These are phyloP conservation scores for Mycena galericulata DNA, from an alignment of 768 basidiomycete genomes.

Conservation along the genomic window DNA sequence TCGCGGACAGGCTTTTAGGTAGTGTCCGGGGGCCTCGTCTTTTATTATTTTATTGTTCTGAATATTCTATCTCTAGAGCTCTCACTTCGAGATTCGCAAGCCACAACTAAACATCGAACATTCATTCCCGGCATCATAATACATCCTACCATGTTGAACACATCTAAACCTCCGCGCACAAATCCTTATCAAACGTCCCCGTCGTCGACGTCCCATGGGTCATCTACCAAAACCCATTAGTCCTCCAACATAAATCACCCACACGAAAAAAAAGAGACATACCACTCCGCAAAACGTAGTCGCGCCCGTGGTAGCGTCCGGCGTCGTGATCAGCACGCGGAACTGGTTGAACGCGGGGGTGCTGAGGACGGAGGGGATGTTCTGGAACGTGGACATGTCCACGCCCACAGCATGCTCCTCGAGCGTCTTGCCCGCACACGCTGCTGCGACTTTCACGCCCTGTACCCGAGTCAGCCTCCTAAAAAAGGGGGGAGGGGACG, in stretches of 20 bases:
- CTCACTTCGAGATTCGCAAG: neutral
- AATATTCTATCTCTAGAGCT: too few relatives aligned
- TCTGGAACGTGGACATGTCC: conserved; percentile 29
- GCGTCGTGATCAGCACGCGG: conserved; percentile 34
- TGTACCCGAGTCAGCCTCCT: neutral
- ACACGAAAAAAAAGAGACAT: neutral
- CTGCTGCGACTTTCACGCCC: conserved; percentile 20
- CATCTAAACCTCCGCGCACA: conserved; percentile 34
- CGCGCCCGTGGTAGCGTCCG: conserved; percentile 24
- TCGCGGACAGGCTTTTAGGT: too few relatives aligned
- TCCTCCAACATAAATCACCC: neutral
- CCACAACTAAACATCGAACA: neutral
- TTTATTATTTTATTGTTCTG: too few relatives aligned
- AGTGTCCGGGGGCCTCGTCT: too few relatives aligned
- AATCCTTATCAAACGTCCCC: conserved; percentile 27
- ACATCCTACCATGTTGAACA: neutral
- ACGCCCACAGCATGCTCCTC: conserved; percentile 32
- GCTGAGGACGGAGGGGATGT: conserved; percentile 24
- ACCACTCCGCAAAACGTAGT: conserved; percentile 34
- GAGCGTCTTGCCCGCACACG: conserved; percentile 27
- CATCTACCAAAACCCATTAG: conserved; percentile 15
- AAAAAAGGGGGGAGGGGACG: neutral
- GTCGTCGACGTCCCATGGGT: conserved; percentile 28
- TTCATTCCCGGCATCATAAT: neutral
- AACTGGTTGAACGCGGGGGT: conserved; percentile 33